These are phyloP conservation scores for Sphaerulina musiva DNA, from an alignment of 2,329 filamentous ascomycete species.

Conservation along the genomic window DNA sequence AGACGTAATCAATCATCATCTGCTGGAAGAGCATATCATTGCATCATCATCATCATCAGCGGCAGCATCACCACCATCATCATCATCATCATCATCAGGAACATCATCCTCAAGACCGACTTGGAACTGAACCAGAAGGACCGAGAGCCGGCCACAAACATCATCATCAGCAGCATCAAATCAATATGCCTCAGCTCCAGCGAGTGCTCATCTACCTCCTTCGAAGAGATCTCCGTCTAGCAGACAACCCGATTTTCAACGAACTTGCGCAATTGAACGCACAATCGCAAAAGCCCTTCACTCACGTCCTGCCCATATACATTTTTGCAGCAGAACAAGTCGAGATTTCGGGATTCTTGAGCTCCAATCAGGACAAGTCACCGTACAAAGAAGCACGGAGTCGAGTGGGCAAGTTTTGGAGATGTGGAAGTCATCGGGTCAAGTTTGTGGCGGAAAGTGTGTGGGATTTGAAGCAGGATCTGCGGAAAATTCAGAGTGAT, in stretches of 20 bases:
- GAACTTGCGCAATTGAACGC: conserved; percentile 45
- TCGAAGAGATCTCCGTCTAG: conserved; percentile 64
- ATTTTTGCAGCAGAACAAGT: conserved; percentile 64
- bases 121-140: neutral
- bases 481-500: conserved; percentile 55
- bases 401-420: conserved; percentile 60
- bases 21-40: too few species aligned
- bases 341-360: conserved; percentile 68
- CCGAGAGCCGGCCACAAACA: neutral
- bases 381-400: conserved; percentile 66
- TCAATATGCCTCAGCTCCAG: conserved; percentile 13
- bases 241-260: conserved; percentile 69
- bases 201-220: conserved; percentile 63
- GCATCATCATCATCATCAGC: too few species aligned
- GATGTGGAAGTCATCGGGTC: conserved; percentile 64
- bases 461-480: conserved; percentile 61
- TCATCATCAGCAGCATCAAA: neutral
- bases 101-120: too few species aligned
- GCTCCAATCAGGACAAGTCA: conserved; percentile 43
- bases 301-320: conserved; percentile 66
- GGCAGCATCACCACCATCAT: too few species aligned
- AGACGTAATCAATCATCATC: too few species aligned
- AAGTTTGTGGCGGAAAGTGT: conserved; percentile 67
- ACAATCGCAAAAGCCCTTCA: conserved; percentile 44
- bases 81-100: too few species aligned